These are phyloP conservation scores for Heimioporus sp. DNA, from an alignment of 768 basidiomycete species.

Conservation along the genomic window DNA sequence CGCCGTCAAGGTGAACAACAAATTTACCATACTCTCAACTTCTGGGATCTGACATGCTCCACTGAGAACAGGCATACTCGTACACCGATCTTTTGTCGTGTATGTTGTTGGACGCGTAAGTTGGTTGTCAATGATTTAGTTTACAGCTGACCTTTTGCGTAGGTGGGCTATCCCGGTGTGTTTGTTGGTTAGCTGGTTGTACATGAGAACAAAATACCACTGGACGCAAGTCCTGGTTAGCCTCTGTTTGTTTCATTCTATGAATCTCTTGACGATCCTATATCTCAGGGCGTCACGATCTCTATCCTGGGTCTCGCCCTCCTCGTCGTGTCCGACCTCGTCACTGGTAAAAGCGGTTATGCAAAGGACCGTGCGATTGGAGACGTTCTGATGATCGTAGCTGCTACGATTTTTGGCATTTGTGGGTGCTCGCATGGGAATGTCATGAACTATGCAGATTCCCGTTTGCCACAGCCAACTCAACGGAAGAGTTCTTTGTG, in stretches of 20 bases:
- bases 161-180: constrained; percentile 91
- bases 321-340: constrained; percentile 73
- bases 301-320: constrained; percentile 73
- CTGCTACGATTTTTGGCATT: constrained; percentile 82
- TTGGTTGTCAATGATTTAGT: not conserved
- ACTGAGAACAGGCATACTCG: constrained; percentile 56
- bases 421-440: constrained; percentile 45
- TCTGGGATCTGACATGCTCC: not conserved
- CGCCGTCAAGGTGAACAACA: constrained; percentile 60
- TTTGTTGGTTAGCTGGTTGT: constrained; percentile 75
- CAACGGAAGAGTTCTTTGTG: constrained; percentile 87
- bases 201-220: constrained; percentile 74
- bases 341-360: constrained; percentile 71
- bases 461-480: constrained; percentile 57
- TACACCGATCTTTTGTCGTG: constrained; percentile 86
- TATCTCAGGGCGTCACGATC: constrained; percentile 60
- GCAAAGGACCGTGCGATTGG: constrained; percentile 67
- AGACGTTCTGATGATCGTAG: constrained; percentile 82
- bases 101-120: constrained; percentile 87
- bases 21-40: not conserved
- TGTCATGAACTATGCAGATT: not conserved
- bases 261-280: not conserved
- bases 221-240: constrained; percentile 79
- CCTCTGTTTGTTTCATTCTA: not conserved
- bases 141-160: not conserved